Percentiles rank a stretch among this genome's conserved stretches.
Evolutionary conservation across 2,329 filamentous ascomycete genomes (phyloP).

Genomic region (Penicillium expansum): DNA sequence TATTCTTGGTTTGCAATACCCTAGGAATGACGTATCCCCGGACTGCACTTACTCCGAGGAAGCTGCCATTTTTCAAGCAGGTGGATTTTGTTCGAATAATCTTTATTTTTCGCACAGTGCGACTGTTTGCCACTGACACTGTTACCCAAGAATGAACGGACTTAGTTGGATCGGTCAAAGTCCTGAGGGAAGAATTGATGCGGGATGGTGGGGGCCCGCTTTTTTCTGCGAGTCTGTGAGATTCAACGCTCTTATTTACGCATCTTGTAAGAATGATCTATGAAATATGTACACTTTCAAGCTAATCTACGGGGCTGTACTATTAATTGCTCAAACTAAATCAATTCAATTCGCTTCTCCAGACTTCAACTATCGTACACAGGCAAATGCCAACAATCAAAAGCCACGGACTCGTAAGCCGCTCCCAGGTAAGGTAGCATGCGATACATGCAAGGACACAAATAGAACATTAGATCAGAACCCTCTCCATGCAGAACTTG

Average conservation of each 20-base stretch:
- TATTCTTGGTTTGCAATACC: neutral
- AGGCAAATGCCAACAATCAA: slow-evolving; percentile 15
- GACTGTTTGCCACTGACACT: neutral
- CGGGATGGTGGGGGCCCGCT: slow-evolving; percentile 25
- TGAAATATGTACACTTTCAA: neutral
- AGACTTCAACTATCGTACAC: slow-evolving; percentile 26
- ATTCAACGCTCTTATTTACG: neutral
- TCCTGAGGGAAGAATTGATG: slow-evolving; percentile 20
- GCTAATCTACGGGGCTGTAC: neutral
- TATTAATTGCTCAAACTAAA: slow-evolving; percentile 7
- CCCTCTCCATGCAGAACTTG: slow-evolving; percentile 11
- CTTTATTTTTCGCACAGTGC: neutral
- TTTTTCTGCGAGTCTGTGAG: slow-evolving; percentile 11
- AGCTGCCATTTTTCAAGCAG: neutral
- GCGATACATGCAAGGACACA: slow-evolving; percentile 14
- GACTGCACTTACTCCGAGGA: slow-evolving; percentile 4
- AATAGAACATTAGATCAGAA: slow-evolving; percentile 11
- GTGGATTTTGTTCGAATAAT: neutral
- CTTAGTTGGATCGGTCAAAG: slow-evolving; percentile 14
- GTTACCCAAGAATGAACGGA: neutral
- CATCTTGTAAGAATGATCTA: neutral
- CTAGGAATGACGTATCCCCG: slow-evolving; percentile 2
- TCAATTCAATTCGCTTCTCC: slow-evolving; percentile 20
- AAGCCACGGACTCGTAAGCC: slow-evolving; percentile 9
- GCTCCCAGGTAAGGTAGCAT: slow-evolving; percentile 9